Percentiles rank a stretch among this genome's conserved stretches.
Conservation (phyloP, 2,329 filamentous ascomycete genomes). For the Didymella glomerata region DNA sequence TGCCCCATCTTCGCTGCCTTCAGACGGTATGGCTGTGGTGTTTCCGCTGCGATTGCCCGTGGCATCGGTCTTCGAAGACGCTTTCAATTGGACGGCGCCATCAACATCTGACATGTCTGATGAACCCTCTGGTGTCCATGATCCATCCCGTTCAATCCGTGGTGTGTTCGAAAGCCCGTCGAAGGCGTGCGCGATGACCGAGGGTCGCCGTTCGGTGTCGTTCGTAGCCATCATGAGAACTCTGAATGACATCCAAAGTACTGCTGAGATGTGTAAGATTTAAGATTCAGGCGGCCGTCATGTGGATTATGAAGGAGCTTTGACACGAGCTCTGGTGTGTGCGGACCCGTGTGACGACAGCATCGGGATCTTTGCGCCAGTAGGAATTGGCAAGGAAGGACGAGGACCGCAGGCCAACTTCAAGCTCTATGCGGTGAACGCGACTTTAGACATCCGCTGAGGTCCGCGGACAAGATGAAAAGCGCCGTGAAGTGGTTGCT, state of each 20-base stretch:
- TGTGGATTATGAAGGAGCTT: slow-evolving; percentile 22
- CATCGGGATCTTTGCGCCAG: slow-evolving; percentile 9
- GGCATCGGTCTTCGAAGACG: slow-evolving; percentile 49
- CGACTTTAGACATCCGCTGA: slow-evolving; percentile 22
- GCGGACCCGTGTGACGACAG: slow-evolving; percentile 22
- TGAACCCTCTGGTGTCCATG: slow-evolving; percentile 42
- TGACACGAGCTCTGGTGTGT: slow-evolving; percentile 23
- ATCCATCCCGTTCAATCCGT: slow-evolving; percentile 29
- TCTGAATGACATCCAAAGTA: neutral
- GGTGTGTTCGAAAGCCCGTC: slow-evolving; percentile 37
- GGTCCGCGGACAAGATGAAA: slow-evolving; percentile 14
- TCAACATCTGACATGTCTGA: slow-evolving; percentile 50
- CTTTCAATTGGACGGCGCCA: slow-evolving; percentile 51
- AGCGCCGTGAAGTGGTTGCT: slow-evolving; percentile 14
- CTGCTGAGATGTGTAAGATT: slow-evolving; percentile 1
- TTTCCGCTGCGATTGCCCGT: slow-evolving; percentile 44
- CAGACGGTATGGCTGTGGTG: slow-evolving; percentile 39
- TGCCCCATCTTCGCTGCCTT: slow-evolving; percentile 29
- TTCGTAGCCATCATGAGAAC: slow-evolving; percentile 17
- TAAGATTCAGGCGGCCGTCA: slow-evolving; percentile 8
- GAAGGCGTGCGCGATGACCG: slow-evolving; percentile 40
- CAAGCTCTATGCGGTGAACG: slow-evolving; percentile 12
- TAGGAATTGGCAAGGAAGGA: neutral
- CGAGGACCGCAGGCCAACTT: neutral
- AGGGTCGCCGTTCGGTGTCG: slow-evolving; percentile 20